These are phyloP conservation scores for Cymbopogon citratus DNA, from an alignment of 176 grass and related monocot species.

Conservation along the genomic window DNA sequence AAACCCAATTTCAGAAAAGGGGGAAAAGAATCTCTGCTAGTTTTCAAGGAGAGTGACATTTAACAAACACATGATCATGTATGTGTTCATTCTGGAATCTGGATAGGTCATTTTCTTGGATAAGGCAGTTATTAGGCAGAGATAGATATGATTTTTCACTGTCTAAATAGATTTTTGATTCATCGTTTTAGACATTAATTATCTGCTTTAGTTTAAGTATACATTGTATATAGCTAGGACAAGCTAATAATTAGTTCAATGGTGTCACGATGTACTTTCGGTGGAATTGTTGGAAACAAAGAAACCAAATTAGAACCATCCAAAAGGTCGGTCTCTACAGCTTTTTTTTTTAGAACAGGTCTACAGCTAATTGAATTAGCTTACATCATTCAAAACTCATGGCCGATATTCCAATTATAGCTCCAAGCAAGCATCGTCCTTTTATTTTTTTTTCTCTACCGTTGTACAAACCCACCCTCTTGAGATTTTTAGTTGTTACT, in stretches of 20 bases:
- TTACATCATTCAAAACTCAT: background rate
- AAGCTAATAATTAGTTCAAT: background rate
- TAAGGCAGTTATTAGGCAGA: background rate
- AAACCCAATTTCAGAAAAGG: background rate
- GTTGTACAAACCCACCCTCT: too few relatives aligned
- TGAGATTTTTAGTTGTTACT: background rate
- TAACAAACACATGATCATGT: conserved; percentile 27
- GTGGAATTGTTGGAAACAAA: background rate
- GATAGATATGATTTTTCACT: background rate
- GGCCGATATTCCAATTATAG: background rate
- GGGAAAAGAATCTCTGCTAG: background rate
- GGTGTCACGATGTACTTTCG: background rate
- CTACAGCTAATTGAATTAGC: background rate
- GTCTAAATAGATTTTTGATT: background rate
- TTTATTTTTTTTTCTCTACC: too few relatives aligned
- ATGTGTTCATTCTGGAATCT: conserved; percentile 12
- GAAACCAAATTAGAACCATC: background rate
- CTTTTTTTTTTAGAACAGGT: too few relatives aligned
- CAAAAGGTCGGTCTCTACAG: background rate
- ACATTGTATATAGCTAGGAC: too few relatives aligned
- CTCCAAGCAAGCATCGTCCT: too few relatives aligned
- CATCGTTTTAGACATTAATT: background rate
- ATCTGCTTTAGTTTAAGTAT: background rate
- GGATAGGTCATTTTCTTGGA: background rate
- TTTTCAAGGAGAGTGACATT: conserved; percentile 34